Base-by-base conservation (phyloP, 2,329 filamentous ascomycete genomes). In the Orbilia blumenaviensis region DNA sequence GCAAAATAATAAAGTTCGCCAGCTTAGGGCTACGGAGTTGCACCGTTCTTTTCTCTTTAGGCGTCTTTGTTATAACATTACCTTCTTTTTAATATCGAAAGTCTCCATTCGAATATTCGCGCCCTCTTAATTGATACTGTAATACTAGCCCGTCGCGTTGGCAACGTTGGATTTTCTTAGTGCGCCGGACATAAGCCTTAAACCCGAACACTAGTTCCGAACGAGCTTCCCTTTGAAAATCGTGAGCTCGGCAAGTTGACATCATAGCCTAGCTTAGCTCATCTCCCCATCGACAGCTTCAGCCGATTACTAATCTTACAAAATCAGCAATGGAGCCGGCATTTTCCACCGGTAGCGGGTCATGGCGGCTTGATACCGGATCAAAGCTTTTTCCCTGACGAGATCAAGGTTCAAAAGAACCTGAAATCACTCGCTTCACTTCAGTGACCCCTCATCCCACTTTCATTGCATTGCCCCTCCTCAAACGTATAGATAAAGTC, bases 281-380 rank as follows among this genome's bases (percentile, higher is more conserved):
- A 10, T 46, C 42, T 44, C n/a, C 12, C 18, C 25, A 44, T 46
- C 46, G 32, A 64, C 34, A 25, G 21, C 29, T 54, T 41, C n/a
- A 42, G 10, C 38, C 44, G 62, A 66, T 66, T 66, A 66, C 42
- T 66, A 66, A 66, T 66, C 44, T 1, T 4, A 9, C 23, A 38
- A 36, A 36, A 1, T 27, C 44, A 64, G 44, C 27, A 7, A 54
- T 44, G 46, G 2, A 18, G 18, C 44, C 62, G 62, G 46, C 34
- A 66, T 61, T 44, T 29, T 23, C 36, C 18, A 44, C 42, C 56
- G 32, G 52, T 25, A 42, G 25, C 44, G 44, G 44, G 32, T 64
- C 44, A 38, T 68, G 32, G 50, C 64, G 63, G 48, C 21, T 56
- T 32, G 32, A 32, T 3, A 18, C 18, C 32, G 52, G 52, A 38